Evolutionary conservation across 2,329 filamentous ascomycete species (phyloP), one percentile per base, ranked within the genome.

Genomic region (Trichoderma polysporum): DNA sequence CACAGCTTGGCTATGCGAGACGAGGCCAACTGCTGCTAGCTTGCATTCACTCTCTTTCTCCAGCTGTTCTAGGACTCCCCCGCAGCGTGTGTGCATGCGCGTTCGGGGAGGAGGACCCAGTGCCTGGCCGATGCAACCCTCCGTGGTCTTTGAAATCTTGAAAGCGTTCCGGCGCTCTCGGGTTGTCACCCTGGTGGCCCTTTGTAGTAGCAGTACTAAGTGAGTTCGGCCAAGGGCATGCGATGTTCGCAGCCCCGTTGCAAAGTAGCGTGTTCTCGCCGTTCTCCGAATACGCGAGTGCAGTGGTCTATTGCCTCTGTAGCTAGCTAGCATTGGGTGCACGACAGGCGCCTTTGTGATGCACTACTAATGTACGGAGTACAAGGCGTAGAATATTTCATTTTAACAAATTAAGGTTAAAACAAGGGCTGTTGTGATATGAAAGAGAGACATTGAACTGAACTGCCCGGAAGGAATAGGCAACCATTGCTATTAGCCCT

Each of bases 71-170:
- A 15, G 49, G 49, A 25, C 29, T 63, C 45, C 41, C 41, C 58
- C 58, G 58, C 58, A 61, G 58, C 27, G 9, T 31, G 45, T 35
- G 7, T 35, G 22, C 19, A 52, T 37, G 53, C 29, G 29, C 19
- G 9, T 56, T 39, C 13, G n/a, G 33, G 53, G 52, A 35, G 47
- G 49, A 39, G 31, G 10, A 19, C 17, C 62, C 62, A 66, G 52
- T 66, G 52, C 61, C 61, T 66, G 53, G 53, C 31, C 15, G 33
- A 57, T 66, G 53, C 62, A 66, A 66, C 62, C 62, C 62, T 66
- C 52, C 31, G 25, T 25, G 39, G 4, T 15, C 61, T 35, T 15
- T n/a, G 3, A 39, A 22, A 64, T 56, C 61, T 54, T 35, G n/a
- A 64, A 64, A 27, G 19, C 35, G 37, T 19, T 15, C 37, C 33